Evolutionary conservation across 2,329 filamentous ascomycete species (phyloP).

Genomic region (Fusarium euwallaceae): DNA sequence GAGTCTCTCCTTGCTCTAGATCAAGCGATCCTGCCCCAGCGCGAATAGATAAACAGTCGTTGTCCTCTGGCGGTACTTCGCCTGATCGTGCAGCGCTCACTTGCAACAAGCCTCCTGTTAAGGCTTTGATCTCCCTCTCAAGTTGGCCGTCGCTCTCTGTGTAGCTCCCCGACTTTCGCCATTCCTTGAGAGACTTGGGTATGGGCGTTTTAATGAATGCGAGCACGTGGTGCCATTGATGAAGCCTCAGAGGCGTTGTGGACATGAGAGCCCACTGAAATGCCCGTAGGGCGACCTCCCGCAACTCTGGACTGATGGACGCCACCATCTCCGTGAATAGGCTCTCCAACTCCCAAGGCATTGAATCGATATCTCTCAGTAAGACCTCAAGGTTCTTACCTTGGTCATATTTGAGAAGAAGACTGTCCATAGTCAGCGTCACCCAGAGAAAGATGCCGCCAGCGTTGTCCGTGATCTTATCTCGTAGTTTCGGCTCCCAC

Average conservation of each 20-base stretch:
- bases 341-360: not conserved
- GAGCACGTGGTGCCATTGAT: constrained; percentile 35
- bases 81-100: not conserved
- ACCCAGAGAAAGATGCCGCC: not conserved
- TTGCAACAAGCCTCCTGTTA: constrained; percentile 24
- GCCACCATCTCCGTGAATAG: not conserved
- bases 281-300: not conserved
- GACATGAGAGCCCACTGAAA: constrained; percentile 28
- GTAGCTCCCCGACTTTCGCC: constrained; percentile 6
- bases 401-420: not conserved
- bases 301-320: not conserved
- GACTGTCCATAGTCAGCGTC: not conserved
- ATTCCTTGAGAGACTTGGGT: not conserved
- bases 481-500: not conserved
- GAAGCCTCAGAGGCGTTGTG: constrained; percentile 8
- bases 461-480: not conserved
- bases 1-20: constrained; percentile 17
- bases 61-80: not conserved
- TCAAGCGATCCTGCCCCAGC: constrained; percentile 28
- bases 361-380: not conserved
- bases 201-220: constrained; percentile 11
- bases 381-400: not conserved
- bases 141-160: constrained; percentile 24
- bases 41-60: not conserved
- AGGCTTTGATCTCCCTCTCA: constrained; percentile 15